phyloP scores from a whole-genome alignment of 2,329 filamentous ascomycete genomes.

The Aspergillus phoenicis region DNA sequence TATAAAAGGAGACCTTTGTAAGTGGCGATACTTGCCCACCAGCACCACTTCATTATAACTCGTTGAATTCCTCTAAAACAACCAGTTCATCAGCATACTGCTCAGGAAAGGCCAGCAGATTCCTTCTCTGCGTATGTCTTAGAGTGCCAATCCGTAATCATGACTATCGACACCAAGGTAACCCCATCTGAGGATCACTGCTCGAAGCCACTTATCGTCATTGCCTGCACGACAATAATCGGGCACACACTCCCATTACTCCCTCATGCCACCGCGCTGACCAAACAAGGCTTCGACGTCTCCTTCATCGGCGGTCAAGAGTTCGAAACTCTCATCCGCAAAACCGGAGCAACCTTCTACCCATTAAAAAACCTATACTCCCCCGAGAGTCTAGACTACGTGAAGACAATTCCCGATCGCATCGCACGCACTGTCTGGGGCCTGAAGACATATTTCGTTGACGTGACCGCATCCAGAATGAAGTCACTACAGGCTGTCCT shows the following conservation, averaged over 20 bases:
- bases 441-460: background rate
- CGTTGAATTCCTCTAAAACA: no score
- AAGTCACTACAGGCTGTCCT: background rate
- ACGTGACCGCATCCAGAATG: background rate
- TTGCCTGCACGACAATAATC: background rate
- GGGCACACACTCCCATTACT: conserved; percentile 9
- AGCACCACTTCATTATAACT: no score
- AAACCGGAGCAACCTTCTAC: conserved; percentile 10
- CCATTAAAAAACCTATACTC: background rate
- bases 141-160: background rate
- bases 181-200: no score
- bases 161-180: background rate
- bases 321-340: background rate
- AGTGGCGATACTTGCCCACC: no score
- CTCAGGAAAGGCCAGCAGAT: background rate
- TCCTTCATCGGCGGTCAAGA: conserved; percentile 8
- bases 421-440: background rate
- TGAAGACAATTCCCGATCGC: background rate
- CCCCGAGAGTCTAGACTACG: background rate
- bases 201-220: conserved; percentile 3
- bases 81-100: no score
- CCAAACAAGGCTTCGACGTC: conserved; percentile 3
- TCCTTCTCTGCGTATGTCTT: background rate
- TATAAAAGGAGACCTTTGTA: no score
- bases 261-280: conserved; percentile 1